Conservation (phyloP, 2,329 filamentous ascomycete genomes). For the Endoconidiophora polonica region DNA sequence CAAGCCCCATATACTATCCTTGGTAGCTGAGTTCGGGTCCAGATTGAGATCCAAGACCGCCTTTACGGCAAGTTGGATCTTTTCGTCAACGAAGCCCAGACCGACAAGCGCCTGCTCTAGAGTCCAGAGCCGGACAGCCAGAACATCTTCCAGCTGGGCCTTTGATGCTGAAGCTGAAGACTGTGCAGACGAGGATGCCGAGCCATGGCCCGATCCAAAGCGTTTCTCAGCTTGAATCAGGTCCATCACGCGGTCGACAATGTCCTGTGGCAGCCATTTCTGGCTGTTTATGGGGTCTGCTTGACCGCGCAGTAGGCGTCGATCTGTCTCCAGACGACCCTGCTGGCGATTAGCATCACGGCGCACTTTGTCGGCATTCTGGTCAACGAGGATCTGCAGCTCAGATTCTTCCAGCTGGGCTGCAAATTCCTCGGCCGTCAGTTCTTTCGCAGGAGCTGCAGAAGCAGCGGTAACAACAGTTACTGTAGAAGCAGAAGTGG, state of each 20-base stretch:
- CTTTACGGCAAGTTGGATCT: constrained; percentile 46
- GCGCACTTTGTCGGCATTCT: constrained; percentile 60
- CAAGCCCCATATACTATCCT: constrained; percentile 65
- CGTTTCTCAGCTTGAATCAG: constrained; percentile 51
- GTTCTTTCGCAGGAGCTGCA: constrained; percentile 24
- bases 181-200: constrained; percentile 26
- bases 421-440: constrained; percentile 81
- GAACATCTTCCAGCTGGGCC: constrained; percentile 48
- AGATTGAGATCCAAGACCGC: constrained; percentile 51
- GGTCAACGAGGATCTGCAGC: constrained; percentile 74
- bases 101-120: constrained; percentile 55
- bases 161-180: constrained; percentile 34
- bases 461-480: neutral
- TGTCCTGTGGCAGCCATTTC: constrained; percentile 66
- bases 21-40: constrained; percentile 37
- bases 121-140: constrained; percentile 69
- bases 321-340: constrained; percentile 67
- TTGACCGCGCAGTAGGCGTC: constrained; percentile 63
- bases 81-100: constrained; percentile 49
- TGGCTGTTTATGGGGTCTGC: constrained; percentile 53
- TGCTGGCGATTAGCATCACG: constrained; percentile 65
- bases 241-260: constrained; percentile 62
- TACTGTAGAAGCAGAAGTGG: neutral
- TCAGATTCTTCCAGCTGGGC: constrained; percentile 79
- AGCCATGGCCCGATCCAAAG: constrained; percentile 22